Base-by-base conservation (phyloP, 129 eudicot species). In the Oenanthe sinensis region DNA sequence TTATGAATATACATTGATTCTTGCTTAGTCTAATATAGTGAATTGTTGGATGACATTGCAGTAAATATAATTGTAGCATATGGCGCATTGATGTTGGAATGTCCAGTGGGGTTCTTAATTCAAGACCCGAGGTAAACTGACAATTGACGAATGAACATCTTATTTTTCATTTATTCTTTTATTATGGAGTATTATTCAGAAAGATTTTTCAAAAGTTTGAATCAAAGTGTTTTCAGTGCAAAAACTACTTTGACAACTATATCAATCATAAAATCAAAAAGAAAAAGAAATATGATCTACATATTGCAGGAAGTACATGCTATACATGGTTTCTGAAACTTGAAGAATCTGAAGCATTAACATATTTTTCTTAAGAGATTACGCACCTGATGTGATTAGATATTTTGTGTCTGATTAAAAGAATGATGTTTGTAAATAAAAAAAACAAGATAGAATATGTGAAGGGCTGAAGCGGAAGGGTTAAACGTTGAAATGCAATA, bases 1-100 rank as follows among this genome's bases (percentile, higher is more conserved):
- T 48, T 77, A 49, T 19, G 47, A 13, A 42, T 7, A 5, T 71
- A 22, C 63, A n/a, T 67, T 75, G 11, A n/a, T 75, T 22, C 20
- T 75, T 13, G 52, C 3, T 6, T 70, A 1, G 24, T 81, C 45
- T 77, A 60, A 67, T 67, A 70, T 60, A n/a, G 2, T 42, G 13
- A 33, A 13, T 4, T 60, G 67, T 36, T 79, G 74, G 73, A 28
- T 82, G 74, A 9, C 19, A n/a, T 3, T 91, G 90, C 90, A 95
- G 99, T 85, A 83, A 90, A 87, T 95, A 85, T 80, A 82, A 84
- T 72, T 90, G 99, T 80, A 87, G 90, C 83, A 90, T 95, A 84
- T 95, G 99, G 99, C 90, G 97, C 20, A 80, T 95, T 82, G 99
- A 95, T 73, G 99, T 95, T 75, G 99, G 99, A 75, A 95, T 95